Base-by-base conservation (phyloP, 192 early-diverging fungal species). In the Thoreauomyces humboldtii region DNA sequence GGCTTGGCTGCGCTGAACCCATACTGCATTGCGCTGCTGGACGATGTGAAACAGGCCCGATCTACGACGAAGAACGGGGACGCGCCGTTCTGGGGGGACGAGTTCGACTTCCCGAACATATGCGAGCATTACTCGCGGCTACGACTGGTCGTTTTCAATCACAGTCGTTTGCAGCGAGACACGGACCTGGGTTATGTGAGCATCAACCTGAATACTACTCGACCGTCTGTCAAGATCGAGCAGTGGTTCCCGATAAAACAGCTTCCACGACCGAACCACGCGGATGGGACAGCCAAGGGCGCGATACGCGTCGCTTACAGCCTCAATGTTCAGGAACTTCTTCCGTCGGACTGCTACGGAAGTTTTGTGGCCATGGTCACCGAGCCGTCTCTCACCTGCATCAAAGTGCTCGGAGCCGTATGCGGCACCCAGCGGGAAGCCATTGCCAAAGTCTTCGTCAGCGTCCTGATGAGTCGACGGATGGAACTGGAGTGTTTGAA, bases 71-170 rank as follows among this genome's bases (percentile, higher is more conserved):
- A 77, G 51, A 29, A 14, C 28, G 72, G 67, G 0, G 71, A 75
- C 9, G 35, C 64, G 28, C 74, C 76, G 32, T 78, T 80, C 66
- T 80, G 78, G 78, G 75, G 75, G 29, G 78, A 80, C 32, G 65
- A 65, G 5, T 80, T 74, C 37, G 44, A 63, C 28, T 69, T 73
- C 53, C 65, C 51, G 31, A 67, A 73, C 21, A 50, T 80, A 19
- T 69, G 69, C 35, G 67, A 69, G n/a, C 71, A 78, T 52, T 60
- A 58, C 28, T 42, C 60, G 2, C 43, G 60, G 17, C 25, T 80
- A 33, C 59, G 61, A 4, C 41, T 80, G 5, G 32, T 63, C 25
- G 32, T 77, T 37, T 69, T 72, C 42, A 60, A 71, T 43, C 51
- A 70, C 11, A 78, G 70, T 45, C 69, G 70, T 7, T 32, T 73